Evolutionary conservation across 2,329 filamentous ascomycete species (phyloP).

Genomic region (Xylaria sp.): DNA sequence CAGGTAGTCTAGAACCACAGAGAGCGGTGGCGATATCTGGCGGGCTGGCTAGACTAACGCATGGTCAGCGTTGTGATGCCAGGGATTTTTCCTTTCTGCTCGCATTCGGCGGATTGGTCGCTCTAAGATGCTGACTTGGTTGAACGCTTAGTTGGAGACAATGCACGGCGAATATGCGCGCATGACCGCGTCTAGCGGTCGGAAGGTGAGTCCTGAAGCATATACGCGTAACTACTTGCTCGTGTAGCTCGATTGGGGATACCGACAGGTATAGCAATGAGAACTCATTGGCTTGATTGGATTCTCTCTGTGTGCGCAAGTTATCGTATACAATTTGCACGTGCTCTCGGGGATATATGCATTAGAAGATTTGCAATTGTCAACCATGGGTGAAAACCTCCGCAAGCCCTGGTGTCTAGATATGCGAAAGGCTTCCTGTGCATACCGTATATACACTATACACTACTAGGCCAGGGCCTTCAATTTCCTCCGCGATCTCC

Average conservation of each 20-base stretch:
- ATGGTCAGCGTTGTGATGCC: neutral
- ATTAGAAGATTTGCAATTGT: neutral
- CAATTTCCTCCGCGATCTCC: neutral
- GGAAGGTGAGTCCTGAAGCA: neutral
- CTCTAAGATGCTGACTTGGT: neutral
- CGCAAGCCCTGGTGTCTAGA: neutral
- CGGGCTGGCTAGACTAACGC: neutral
- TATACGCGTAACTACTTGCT: neutral
- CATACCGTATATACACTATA: conserved; percentile 1
- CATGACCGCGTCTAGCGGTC: neutral
- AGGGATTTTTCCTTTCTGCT: neutral
- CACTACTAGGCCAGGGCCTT: neutral
- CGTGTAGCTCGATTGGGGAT: neutral
- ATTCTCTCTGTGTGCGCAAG: neutral
- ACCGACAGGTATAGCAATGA: neutral
- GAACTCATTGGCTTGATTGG: neutral
- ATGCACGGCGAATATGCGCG: neutral
- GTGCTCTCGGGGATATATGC: neutral
- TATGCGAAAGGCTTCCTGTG: neutral
- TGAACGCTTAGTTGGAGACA: neutral
- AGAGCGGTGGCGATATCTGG: neutral
- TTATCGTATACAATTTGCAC: neutral
- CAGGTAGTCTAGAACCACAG: neutral
- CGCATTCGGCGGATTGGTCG: neutral
- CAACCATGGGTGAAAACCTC: neutral